A percentile compares a stretch with the other conserved stretches of the same genome.
Evolutionary conservation across 306 rosid species (phyloP).

Genomic region (Vigna trinervia): DNA sequence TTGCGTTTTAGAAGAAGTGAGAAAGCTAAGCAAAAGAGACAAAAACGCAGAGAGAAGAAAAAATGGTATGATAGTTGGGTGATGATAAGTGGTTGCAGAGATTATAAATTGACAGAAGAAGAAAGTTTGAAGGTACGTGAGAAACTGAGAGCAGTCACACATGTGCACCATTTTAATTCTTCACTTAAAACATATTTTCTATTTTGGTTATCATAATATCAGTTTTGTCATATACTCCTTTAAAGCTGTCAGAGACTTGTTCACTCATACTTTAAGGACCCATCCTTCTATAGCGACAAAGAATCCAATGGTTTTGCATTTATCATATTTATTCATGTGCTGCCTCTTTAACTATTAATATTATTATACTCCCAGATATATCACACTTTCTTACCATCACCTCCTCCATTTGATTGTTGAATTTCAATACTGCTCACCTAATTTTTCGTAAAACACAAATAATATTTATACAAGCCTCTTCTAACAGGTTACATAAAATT

Average conservation of each 20-base stretch:
- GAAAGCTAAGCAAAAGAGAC: neutral
- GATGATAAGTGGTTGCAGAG: neutral
- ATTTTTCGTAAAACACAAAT: too few relatives aligned
- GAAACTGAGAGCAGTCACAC: neutral
- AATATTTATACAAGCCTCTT: too few relatives aligned
- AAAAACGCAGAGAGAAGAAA: too few relatives aligned
- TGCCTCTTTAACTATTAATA: too few relatives aligned
- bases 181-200: conserved; percentile 32
- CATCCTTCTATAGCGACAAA: neutral
- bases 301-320: conserved; percentile 36
- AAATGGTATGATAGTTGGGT: too few relatives aligned
- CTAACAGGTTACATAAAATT: too few relatives aligned
- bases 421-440: too few relatives aligned
- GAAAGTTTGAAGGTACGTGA: too few relatives aligned
- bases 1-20: too few relatives aligned
- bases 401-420: too few relatives aligned
- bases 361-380: too few relatives aligned
- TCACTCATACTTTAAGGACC: neutral
- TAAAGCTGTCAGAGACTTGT: neutral
- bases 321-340: neutral
- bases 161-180: conserved; percentile 36
- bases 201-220: neutral
- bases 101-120: neutral
- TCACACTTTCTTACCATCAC: too few relatives aligned
- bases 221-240: conserved; percentile 29